phyloP scores from a whole-genome alignment of 306 rosid genomes.

The Trifolium pratense region DNA sequence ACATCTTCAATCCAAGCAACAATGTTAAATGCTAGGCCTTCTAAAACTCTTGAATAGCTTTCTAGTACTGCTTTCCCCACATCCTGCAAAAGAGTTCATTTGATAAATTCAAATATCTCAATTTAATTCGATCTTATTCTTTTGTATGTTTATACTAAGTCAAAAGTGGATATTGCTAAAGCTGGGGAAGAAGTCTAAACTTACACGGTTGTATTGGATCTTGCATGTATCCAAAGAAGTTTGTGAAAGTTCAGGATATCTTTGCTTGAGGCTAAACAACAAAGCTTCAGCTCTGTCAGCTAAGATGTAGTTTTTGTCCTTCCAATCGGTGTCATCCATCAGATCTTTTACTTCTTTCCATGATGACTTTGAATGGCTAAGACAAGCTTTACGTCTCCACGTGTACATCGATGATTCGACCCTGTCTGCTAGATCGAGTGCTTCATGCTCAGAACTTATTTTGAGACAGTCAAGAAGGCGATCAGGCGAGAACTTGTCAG shows the following conservation, averaged over 20 bases:
- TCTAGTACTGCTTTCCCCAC: slow-evolving; percentile 74
- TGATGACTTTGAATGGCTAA: slow-evolving; percentile 78
- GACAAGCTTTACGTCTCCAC: slow-evolving; percentile 90
- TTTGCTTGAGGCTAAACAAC: slow-evolving; percentile 77
- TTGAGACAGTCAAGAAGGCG: slow-evolving; percentile 72
- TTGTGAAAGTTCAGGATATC: slow-evolving; percentile 93
- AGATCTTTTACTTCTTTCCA: slow-evolving; percentile 91
- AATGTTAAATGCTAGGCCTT: slow-evolving; percentile 70
- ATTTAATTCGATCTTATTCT: background rate
- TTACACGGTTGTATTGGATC: slow-evolving; percentile 85
- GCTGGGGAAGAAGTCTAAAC: slow-evolving; percentile 7
- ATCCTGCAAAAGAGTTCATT: slow-evolving; percentile 64
- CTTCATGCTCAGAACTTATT: slow-evolving; percentile 86
- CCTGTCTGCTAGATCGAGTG: slow-evolving; percentile 86
- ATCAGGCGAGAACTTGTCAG: slow-evolving; percentile 78
- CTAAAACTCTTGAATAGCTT: slow-evolving; percentile 79
- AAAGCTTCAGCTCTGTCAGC: slow-evolving; percentile 88
- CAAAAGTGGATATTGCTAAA: too few relatives aligned
- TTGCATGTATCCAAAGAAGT: slow-evolving; percentile 90
- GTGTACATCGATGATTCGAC: slow-evolving; percentile 95
- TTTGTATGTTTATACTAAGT: too few relatives aligned
- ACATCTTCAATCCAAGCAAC: slow-evolving; percentile 89
- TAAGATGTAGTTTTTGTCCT: slow-evolving; percentile 76
- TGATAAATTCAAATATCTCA: slow-evolving; percentile 2
- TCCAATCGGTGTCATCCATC: slow-evolving; percentile 63